Evolutionary conservation across 2,329 filamentous ascomycete species (phyloP), one percentile per base, ranked within the genome.

Genomic region (Cladosporium sphaerospermum): DNA sequence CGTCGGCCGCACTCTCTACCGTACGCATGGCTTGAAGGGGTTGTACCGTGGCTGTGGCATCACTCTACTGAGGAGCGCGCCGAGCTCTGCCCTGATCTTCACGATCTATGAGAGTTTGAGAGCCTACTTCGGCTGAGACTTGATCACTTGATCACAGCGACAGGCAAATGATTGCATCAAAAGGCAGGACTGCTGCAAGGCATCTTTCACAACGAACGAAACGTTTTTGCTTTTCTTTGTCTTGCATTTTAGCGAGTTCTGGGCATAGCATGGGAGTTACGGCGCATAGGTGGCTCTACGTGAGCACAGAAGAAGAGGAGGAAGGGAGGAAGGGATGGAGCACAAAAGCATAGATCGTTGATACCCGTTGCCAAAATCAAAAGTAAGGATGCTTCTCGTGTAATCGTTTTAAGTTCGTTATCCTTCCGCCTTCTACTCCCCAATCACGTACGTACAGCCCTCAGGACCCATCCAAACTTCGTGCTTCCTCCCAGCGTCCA

Each of bases 21-120:
- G 77, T 56, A 82, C 89, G 63, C 84, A 91, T 55, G 93, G 93
- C 0, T 55, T 97, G 16, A 85, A 81, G 58, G 92, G 90, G 2
- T 76, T 97, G 68, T 99, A 99, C 69, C 83, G 92, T 50, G 93
- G 93, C 3, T 99, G 93, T 64, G 93, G 93, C 32, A 93, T 99
- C 60, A 99, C 93, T 0, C 89, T 93, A 43, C 77, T 84, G 32
- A 82, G 93, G 56, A 87, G 90, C 34, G 91, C 90, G 32, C 93
- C 93, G 2, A 96, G 91, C 70, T 96, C 91, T n/a, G 93, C 93
- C 7, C 90, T 97, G 66, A 99, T 99, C 56, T 99, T 99, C 66
- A 91, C 93, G 57, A 84, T 97, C 56, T 97, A 91, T 67, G 93
- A 97, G 71, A 86, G 84, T 11, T 71, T 99, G 69, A 90, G 90